A percentile compares a stretch with the other conserved stretches of the same genome.
phyloP scores from a whole-genome alignment of 345 rosid species.

The Eucalyptus coolabah region DNA sequence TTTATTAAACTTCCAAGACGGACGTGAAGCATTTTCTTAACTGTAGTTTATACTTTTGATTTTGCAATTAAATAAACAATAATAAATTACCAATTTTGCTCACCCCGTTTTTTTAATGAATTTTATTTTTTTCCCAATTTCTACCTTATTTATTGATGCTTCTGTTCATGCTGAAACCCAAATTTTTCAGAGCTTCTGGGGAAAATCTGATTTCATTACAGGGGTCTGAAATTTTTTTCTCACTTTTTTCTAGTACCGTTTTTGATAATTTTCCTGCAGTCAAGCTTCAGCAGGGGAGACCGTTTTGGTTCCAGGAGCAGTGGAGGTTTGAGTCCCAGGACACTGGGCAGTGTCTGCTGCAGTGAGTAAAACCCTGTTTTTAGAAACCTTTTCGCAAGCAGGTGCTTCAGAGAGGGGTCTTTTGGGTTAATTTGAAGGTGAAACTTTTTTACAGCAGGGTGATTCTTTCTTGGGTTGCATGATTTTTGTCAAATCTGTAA shows the following conservation, averaged over 20 bases:
- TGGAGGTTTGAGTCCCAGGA: slow-evolving; percentile 2
- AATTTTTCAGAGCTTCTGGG: neutral
- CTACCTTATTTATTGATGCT: slow-evolving; percentile 25
- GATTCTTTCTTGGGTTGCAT: neutral
- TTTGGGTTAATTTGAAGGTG: neutral
- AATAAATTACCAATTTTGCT: slow-evolving; percentile 3
- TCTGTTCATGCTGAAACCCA: slow-evolving; percentile 29
- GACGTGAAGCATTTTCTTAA: slow-evolving; percentile 90
- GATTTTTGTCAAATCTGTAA: neutral
- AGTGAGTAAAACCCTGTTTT: neutral
- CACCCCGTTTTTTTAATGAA: neutral
- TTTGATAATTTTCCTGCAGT: neutral
- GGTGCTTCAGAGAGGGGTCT: neutral
- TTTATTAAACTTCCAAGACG: slow-evolving; percentile 68
- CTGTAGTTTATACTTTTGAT: slow-evolving; percentile 74
- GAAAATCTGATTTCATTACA: neutral
- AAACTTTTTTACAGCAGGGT: neutral
- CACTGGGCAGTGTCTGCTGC: neutral
- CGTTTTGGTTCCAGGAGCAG: neutral
- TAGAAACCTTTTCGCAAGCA: neutral
- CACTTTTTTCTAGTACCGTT: neutral
- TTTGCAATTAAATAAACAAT: slow-evolving; percentile 26
- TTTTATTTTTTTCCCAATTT: neutral
- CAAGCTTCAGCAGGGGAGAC: neutral
- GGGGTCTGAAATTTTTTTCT: neutral